Evolutionary conservation across 192 early-diverging fungal species (phyloP).

Genomic region (Coemansia furcata): DNA sequence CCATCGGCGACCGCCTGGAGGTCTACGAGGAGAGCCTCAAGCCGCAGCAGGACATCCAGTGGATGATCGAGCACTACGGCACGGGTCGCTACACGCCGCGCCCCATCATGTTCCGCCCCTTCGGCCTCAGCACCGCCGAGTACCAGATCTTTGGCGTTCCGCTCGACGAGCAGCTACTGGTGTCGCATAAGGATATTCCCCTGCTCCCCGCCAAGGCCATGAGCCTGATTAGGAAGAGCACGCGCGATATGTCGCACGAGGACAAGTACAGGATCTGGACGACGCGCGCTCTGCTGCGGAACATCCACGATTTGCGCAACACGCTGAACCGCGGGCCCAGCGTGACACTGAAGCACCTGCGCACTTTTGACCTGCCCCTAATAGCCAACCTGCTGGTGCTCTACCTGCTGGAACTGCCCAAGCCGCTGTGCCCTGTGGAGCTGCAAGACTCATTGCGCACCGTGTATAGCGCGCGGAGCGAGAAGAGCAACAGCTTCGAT

Average conservation of each 20-base stretch:
- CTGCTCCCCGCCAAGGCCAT: constrained; percentile 61
- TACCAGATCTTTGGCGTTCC: constrained; percentile 78
- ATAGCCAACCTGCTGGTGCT: constrained; percentile 62
- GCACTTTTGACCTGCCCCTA: constrained; percentile 56
- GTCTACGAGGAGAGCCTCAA: constrained; percentile 73
- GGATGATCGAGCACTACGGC: constrained; percentile 71
- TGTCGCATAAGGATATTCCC: constrained; percentile 60
- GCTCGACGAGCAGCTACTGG: constrained; percentile 64
- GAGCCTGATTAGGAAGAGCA: constrained; percentile 57
- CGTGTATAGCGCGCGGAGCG: constrained; percentile 54
- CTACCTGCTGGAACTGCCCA: constrained; percentile 72
- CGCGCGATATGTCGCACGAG: constrained; percentile 28
- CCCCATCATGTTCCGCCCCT: constrained; percentile 70
- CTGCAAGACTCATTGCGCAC: constrained; percentile 67
- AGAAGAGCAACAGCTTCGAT: constrained; percentile 27
- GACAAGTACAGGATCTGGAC: constrained; percentile 65
- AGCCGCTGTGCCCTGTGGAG: constrained; percentile 65
- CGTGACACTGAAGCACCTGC: constrained; percentile 57
- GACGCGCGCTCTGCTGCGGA: constrained; percentile 54
- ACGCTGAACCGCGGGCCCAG: constrained; percentile 60
- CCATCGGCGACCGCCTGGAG: constrained; percentile 54
- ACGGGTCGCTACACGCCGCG: constrained; percentile 66
- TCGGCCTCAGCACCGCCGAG: constrained; percentile 65
- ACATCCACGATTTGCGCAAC: constrained; percentile 64
- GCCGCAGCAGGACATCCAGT: constrained; percentile 75